Base-by-base conservation (phyloP, 2,329 filamentous ascomycete species). In the Pleomassaria siparia region DNA sequence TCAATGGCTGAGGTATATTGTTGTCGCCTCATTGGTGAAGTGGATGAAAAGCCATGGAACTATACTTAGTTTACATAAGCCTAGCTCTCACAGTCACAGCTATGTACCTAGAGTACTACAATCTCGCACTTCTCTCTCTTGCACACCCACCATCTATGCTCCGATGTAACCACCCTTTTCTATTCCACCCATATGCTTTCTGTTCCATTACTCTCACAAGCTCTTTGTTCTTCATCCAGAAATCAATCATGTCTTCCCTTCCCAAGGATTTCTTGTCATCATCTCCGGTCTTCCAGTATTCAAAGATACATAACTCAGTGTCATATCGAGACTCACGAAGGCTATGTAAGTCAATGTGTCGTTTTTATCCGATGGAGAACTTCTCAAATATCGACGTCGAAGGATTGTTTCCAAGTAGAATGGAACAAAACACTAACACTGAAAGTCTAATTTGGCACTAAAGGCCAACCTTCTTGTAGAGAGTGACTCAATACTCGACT, bases 141-240 rank as follows among this genome's bases (percentile, higher is more conserved):
- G 46, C 49, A 46, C 46, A 57, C 21, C 60, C 51, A 45, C 30
- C 45, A 6, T 47, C 50, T 13, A 8, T 24, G 12, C 47, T 43
- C 33, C 54, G 44, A 56, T 69, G 60, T 46, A 69, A 55, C 64
- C 62, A 69, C 1, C 64, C 66, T 47, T 66, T 69, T 30, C 59
- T 59, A 51, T 70, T 70, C 35, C 58, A 59, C 32, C 66, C 46
- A 56, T 65, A 69, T 4, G 53, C 49, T 40, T 64, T 58, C 52
- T 62, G 55, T 50, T 66, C 63, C 58, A 69, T 65, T 18, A 41
- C 50, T 39, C 45, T 57, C 15, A 67, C 49, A 29, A 58, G 41
- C 11, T 55, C 58, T 43, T 67, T 66, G 26, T 48, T 56, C 25
- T 33, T 54, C 43, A 52, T 51, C 67, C 62, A 71, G 50, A 68